phyloP scores from a whole-genome alignment of 495 filamentous ascomycete species.

The Lasiosphaeriaceae sp. region DNA sequence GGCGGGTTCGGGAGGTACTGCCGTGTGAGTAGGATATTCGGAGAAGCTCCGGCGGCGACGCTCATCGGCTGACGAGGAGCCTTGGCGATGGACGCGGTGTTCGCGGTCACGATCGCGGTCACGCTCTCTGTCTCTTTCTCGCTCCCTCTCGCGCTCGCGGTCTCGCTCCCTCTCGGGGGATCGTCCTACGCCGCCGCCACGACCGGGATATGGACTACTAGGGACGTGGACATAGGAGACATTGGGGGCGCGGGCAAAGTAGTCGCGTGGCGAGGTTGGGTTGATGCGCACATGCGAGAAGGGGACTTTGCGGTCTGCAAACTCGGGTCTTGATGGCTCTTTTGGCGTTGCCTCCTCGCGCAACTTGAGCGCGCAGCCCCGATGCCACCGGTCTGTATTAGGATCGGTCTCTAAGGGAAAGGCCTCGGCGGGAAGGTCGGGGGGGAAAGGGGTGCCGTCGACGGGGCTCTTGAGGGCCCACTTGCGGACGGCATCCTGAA shows the following conservation, averaged over 20 bases:
- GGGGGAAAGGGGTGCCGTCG: slow-evolving; percentile 69
- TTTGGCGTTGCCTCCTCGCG: slow-evolving; percentile 39
- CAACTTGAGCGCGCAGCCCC: slow-evolving; percentile 58
- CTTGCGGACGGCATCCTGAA: slow-evolving; percentile 74
- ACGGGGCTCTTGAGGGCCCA: slow-evolving; percentile 73
- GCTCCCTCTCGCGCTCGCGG: slow-evolving; percentile 21
- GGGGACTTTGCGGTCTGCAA: slow-evolving; percentile 15
- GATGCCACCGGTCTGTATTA: slow-evolving; percentile 82
- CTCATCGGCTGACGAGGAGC: slow-evolving; percentile 22
- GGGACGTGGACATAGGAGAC: slow-evolving; percentile 23
- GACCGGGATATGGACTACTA: neutral
- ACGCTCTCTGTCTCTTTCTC: slow-evolving; percentile 25
- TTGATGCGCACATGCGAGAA: slow-evolving; percentile 21
- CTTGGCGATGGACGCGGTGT: slow-evolving; percentile 19
- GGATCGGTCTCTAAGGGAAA: slow-evolving; percentile 73
- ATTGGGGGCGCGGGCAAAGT: slow-evolving; percentile 20
- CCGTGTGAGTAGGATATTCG: slow-evolving; percentile 18
- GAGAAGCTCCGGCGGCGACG: slow-evolving; percentile 25
- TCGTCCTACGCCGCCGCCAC: slow-evolving; percentile 5
- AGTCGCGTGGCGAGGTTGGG: slow-evolving; percentile 17
- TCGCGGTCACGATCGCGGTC: slow-evolving; percentile 19
- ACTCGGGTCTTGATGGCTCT: slow-evolving; percentile 25
- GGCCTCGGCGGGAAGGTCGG: slow-evolving; percentile 65
- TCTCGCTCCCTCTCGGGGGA: slow-evolving; percentile 25
- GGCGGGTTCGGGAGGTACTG: slow-evolving; percentile 12